phyloP scores from a whole-genome alignment of 441 rosid species.

The Flueggea neowawraea region DNA sequence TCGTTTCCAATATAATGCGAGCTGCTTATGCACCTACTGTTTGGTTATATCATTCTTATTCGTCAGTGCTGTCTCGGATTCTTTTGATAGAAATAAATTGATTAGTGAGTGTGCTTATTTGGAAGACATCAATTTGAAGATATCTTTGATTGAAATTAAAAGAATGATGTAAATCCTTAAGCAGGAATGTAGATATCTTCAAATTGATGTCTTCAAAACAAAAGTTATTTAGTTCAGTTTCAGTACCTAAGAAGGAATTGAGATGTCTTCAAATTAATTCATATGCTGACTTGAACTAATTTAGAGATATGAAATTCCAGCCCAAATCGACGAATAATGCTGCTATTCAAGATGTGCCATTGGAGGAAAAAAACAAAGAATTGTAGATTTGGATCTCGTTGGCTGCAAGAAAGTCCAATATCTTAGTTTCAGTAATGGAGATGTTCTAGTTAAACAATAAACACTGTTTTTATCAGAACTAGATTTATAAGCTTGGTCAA shows the following conservation, averaged over 20 bases:
- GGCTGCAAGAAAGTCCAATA: constrained; percentile 2
- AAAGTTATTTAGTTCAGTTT: constrained; percentile 2
- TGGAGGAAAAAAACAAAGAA: constrained; percentile 4
- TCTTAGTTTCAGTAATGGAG: not conserved
- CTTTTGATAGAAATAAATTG: too few relatives aligned
- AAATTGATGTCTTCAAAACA: too few relatives aligned
- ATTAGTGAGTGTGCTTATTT: too few relatives aligned
- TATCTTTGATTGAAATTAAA: too few relatives aligned
- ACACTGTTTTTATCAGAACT: too few relatives aligned
- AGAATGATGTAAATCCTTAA: too few relatives aligned
- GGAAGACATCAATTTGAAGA: too few relatives aligned
- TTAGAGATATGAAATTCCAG: constrained; percentile 9
- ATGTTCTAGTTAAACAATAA: constrained; percentile 4
- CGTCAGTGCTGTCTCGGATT: too few relatives aligned
- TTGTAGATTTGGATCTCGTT: not conserved
- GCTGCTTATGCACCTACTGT: too few relatives aligned
- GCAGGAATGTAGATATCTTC: too few relatives aligned
- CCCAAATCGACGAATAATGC: not conserved
- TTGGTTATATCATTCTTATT: too few relatives aligned
- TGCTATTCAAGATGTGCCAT: constrained; percentile 1
- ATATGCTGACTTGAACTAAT: constrained; percentile 6
- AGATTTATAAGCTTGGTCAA: too few relatives aligned
- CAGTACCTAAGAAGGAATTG: constrained; percentile 5
- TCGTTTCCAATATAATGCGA: not conserved
- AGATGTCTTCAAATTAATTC: constrained; percentile 2